phyloP scores from a whole-genome alignment of 176 grass and related monocot species.

The Hordeum vulgare region MorexV3_pseudomolecules_assembly NC_058519.1:615504781-615505280 shows the following conservation, averaged over 20 bases:
- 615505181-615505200: slow-evolving; percentile 63
- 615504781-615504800: neutral
- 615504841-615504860: neutral
- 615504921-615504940: neutral
- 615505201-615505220: slow-evolving; percentile 54
- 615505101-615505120: slow-evolving; percentile 66
- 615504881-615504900: neutral
- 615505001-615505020: slow-evolving; percentile 36
- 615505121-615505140: slow-evolving; percentile 79
- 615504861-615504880: neutral
- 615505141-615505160: slow-evolving; percentile 65
- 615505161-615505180: slow-evolving; percentile 79
- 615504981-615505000: slow-evolving; percentile 81
- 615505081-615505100: slow-evolving; percentile 64
- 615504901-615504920: neutral
- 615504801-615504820: slow-evolving; percentile 9
- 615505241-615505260: slow-evolving; percentile 79
- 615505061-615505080: slow-evolving; percentile 70
- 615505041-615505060: slow-evolving; percentile 58
- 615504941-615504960: neutral
- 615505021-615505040: slow-evolving; percentile 52
- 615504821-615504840: slow-evolving; percentile 30
- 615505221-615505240: slow-evolving; percentile 60
- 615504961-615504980: neutral
- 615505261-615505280: slow-evolving; percentile 65